A percentile compares a stretch with the other conserved stretches of the same genome.
Conservation (phyloP, 2,329 filamentous ascomycete species). For the Fusarium gaditjirri region DNA sequence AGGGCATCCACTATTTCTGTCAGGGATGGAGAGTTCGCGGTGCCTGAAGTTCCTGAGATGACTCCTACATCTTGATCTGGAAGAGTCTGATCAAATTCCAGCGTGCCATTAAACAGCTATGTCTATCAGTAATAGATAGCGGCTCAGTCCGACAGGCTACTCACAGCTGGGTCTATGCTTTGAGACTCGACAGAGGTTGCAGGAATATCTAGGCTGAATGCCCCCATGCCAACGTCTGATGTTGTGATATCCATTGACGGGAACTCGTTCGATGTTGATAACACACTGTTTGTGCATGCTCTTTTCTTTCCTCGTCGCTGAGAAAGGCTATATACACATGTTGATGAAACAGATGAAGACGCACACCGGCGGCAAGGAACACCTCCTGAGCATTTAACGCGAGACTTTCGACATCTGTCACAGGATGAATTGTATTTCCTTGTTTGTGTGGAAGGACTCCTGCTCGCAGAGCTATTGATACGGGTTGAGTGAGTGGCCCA, state of each 20-base stretch:
- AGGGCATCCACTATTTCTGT: slow-evolving; percentile 6
- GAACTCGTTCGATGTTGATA: rapidly evolving
- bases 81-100: background rate
- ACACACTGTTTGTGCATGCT: background rate
- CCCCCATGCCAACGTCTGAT: background rate
- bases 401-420: slow-evolving; percentile 11
- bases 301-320: slow-evolving; percentile 11
- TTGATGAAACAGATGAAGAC: rapidly evolving
- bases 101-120: background rate
- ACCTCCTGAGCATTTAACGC: slow-evolving; percentile 9
- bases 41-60: background rate
- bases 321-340: slow-evolving; percentile 8
- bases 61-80: rapidly evolving
- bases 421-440: slow-evolving; percentile 16
- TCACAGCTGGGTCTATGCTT: background rate
- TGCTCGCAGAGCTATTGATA: background rate
- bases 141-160: background rate
- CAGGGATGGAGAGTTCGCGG: background rate
- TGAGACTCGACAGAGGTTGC: too few species aligned
- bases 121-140: background rate
- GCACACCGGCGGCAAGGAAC: slow-evolving; percentile 5
- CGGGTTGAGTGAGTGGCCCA: background rate
- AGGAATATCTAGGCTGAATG: background rate
- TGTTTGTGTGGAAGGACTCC: background rate
- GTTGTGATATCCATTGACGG: too few species aligned